These are phyloP conservation scores for Teratosphaeria pseudoeucalypti DNA, from an alignment of 2,329 filamentous ascomycete species.

Conservation along the genomic window DNA sequence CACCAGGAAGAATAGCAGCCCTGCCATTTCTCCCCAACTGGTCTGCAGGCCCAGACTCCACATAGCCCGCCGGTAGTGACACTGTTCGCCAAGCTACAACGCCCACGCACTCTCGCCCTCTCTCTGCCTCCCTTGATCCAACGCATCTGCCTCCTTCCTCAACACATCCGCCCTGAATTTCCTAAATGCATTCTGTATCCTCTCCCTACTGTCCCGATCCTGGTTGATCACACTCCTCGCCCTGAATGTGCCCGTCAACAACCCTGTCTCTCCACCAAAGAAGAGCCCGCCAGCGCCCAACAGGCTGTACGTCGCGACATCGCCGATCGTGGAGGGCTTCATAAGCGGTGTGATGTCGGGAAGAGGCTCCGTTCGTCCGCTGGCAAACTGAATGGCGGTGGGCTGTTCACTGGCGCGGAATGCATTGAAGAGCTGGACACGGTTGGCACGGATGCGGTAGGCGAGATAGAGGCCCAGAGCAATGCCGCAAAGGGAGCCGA, in stretches of 20 bases:
- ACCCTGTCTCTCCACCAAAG: slow-evolving; percentile 52
- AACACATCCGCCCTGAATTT: slow-evolving; percentile 54
- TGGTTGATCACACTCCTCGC: slow-evolving; percentile 43
- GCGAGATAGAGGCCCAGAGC: slow-evolving; percentile 50
- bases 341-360: slow-evolving; percentile 51
- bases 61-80: not conserved
- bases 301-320: slow-evolving; percentile 53
- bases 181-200: slow-evolving; percentile 54
- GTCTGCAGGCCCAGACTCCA: not conserved
- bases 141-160: slow-evolving; percentile 44
- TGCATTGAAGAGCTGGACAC: slow-evolving; percentile 50
- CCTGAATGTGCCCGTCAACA: slow-evolving; percentile 46
- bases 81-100: not conserved
- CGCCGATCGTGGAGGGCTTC: slow-evolving; percentile 47
- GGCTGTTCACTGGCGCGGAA: slow-evolving; percentile 54
- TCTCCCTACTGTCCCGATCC: slow-evolving; percentile 43
- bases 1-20: not conserved
- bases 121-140: slow-evolving; percentile 34
- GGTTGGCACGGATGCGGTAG: slow-evolving; percentile 45
- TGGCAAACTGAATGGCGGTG: slow-evolving; percentile 50
- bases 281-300: slow-evolving; percentile 53
- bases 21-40: not conserved
- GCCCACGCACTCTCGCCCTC: not conserved
- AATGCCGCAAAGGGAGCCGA: slow-evolving; percentile 52
- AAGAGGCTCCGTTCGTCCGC: slow-evolving; percentile 49